Base-by-base conservation (phyloP, 192 early-diverging fungal species). In the Coemansia sp. region DNA sequence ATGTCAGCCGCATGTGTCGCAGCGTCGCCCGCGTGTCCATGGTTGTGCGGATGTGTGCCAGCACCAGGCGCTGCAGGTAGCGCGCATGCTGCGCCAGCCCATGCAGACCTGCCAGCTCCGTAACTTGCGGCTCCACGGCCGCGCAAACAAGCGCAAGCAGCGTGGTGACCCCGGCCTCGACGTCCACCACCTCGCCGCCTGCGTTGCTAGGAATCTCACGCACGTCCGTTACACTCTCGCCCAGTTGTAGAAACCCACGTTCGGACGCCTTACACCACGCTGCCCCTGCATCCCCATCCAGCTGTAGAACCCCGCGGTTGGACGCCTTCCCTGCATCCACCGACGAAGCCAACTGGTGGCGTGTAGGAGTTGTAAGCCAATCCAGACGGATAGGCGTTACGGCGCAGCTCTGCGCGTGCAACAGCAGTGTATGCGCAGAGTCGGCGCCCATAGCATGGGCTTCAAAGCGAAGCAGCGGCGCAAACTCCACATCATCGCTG, bases 41-140 rank as follows among this genome's bases (percentile, higher is more conserved):
- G n/a, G 69, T 71, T 2, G 22, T 34, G 2, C 69, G 56, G 4
- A 71, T 51, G 18, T 71, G 69, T 19, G 69, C 69, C 24, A 56
- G 26, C 9, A 56, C 57, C 6, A 71, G 50, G 10, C 62, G 62
- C 57, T 49, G 44, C 38, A 71, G 18, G 28, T 65, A 65, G 30
- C 62, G 32, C 24, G 3, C 8, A 31, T 71, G 69, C 30, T 28
- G 50, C 7, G 23, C 12, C 14, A 71, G 51, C 25, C 44, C 52
- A 18, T 60, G 62, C 57, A 25, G 26, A 1, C 5, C 21, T 5
- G 58, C 51, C 30, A 58, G 32, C 24, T 47, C 25, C 14, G 9
- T 50, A 10, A 71, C 22, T 4, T 16, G 27, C 21, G 5, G 41
- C 12, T 25, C 10, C 7, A 71, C 58, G 4, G 23, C 31, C 4